These are phyloP conservation scores for bread wheat (Triticum aestivum) DNA, from an alignment of 176 grass and related monocot species.

Conservation along the genomic window IWGSC_CS_RefSeq_v2.1 NC_057807.1:70220384-70220883, in stretches of 20 bases:
- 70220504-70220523: constrained; percentile 19
- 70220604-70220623: constrained; percentile 45
- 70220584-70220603: constrained; percentile 77
- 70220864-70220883: neutral
- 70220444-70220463: neutral
- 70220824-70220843: constrained; percentile 62
- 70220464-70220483: neutral
- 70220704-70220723: constrained; percentile 69
- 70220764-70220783: constrained; percentile 64
- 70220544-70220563: constrained; percentile 96
- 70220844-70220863: constrained; percentile 29
- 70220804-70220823: constrained; percentile 52
- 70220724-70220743: constrained; percentile 83
- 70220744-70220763: constrained; percentile 57
- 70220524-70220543: constrained; percentile 93
- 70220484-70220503: constrained; percentile 16
- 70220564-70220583: constrained; percentile 73
- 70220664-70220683: constrained; percentile 49
- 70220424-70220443: neutral
- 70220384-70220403: constrained; percentile 12
- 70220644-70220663: constrained; percentile 11
- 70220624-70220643: constrained; percentile 6
- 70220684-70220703: constrained; percentile 78
- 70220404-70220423: constrained; percentile 1
- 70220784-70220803: constrained; percentile 52